A percentile compares a stretch with the other conserved stretches of the same genome.
phyloP scores from a whole-genome alignment of 768 basidiomycete species.

The Paxillus ammoniavirescens region DNA sequence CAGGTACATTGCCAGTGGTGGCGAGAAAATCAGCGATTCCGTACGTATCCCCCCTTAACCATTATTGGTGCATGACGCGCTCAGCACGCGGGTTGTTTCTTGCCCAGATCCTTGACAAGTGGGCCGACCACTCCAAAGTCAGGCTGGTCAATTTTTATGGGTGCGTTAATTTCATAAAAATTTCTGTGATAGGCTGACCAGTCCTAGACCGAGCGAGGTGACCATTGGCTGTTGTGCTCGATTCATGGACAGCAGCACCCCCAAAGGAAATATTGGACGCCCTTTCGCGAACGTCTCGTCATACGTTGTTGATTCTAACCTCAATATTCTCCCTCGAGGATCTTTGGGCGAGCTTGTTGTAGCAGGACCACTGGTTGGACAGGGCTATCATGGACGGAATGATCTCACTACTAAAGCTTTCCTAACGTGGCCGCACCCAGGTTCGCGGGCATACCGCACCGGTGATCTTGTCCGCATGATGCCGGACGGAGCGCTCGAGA shows the following conservation, averaged over 20 bases:
- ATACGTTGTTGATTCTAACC: slow-evolving; percentile 42
- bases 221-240: slow-evolving; percentile 52
- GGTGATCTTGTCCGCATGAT: slow-evolving; percentile 52
- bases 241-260: slow-evolving; percentile 38
- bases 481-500: slow-evolving; percentile 46
- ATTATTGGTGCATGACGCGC: neutral
- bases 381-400: slow-evolving; percentile 46
- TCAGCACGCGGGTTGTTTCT: neutral
- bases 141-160: slow-evolving; percentile 51
- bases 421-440: slow-evolving; percentile 41
- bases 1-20: slow-evolving; percentile 47
- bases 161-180: slow-evolving; percentile 11
- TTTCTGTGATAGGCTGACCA: neutral
- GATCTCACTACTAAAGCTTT: slow-evolving; percentile 47
- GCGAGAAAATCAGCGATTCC: slow-evolving; percentile 52
- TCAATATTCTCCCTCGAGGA: slow-evolving; percentile 44
- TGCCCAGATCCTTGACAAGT: slow-evolving; percentile 41
- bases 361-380: slow-evolving; percentile 47
- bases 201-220: slow-evolving; percentile 44
- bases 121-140: slow-evolving; percentile 45
- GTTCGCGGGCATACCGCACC: slow-evolving; percentile 45
- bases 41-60: slow-evolving; percentile 27
- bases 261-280: slow-evolving; percentile 43
- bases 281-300: slow-evolving; percentile 35
- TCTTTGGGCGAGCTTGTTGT: slow-evolving; percentile 49